Base-by-base conservation (phyloP, 805 yeast species). In the Wickerhamomyces bisporus region DNA sequence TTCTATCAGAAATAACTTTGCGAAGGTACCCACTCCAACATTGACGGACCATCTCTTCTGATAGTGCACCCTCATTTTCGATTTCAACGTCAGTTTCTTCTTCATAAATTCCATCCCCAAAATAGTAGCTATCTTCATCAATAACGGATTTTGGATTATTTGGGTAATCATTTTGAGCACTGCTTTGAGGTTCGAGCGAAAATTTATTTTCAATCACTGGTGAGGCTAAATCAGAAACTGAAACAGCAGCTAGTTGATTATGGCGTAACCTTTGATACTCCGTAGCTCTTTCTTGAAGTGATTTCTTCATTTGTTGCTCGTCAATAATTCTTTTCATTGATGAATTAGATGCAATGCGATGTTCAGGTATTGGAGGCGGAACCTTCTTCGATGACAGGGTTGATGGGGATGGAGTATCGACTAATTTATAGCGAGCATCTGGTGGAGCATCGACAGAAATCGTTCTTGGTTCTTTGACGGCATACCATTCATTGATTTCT, bases 311-410 rank as follows among this genome's bases (percentile, higher is more conserved):
- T 20, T 24, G 35, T 24, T 38, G 43, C 12, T 38, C 45, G 5
- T 41, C 40, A 23, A 43, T 41, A 14, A 31, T n/a, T 34, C 38
- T 41, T 30, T 37, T 40, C 33, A 50, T 42, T 6, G 53, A 36
- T 14, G 32, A 32, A 12, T 38, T 40, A 0, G 56, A 48, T 6
- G 47, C 38, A 19, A 51, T 40, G 7, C 59, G 36, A 38, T 55
- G 59, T 27, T 48, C 54, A 27, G 58, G 58, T 25, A 43, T 43
- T 4, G 43, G 36, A 13, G 59, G 55, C 6, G 43, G 43, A 18
- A 55, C 45, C 2, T 24, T 20, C 27, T 34, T 23, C n/a, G 20
- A n/a, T n/a, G n/a, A n/a, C n/a, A n/a, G n/a, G n/a, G n/a, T 32
- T 29, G 18, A 11, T 21, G 35, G 8, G 25, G 24, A 16, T 9